Evolutionary conservation across 768 basidiomycete genomes (phyloP).

Genomic region (Suillus placidus): DNA sequence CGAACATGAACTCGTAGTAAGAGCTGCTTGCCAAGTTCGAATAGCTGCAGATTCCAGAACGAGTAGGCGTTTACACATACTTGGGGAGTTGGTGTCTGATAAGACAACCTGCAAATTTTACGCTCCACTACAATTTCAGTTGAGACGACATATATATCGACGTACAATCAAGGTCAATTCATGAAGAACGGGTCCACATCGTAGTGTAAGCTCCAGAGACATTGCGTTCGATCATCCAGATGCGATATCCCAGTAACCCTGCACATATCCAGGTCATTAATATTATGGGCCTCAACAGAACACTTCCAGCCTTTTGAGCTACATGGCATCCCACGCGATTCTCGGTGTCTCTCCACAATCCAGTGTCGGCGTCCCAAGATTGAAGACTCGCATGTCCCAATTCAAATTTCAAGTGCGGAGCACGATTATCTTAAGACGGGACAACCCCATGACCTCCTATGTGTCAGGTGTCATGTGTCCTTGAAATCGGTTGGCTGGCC

Average conservation of each 20-base stretch:
- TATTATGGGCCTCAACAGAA: background rate
- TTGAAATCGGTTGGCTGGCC: background rate
- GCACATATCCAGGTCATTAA: background rate
- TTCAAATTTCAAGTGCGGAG: too few relatives aligned
- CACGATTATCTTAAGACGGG: background rate
- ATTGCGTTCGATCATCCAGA: background rate
- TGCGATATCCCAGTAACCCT: slow-evolving; percentile 11
- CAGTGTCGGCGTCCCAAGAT: background rate
- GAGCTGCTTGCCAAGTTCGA: too few relatives aligned
- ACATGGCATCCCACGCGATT: background rate
- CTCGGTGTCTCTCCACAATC: background rate
- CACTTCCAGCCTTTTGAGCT: background rate
- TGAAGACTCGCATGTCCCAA: background rate
- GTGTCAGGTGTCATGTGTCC: background rate
- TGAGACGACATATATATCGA: too few relatives aligned
- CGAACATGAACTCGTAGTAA: too few relatives aligned
- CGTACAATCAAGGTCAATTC: too few relatives aligned
- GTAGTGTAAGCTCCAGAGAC: background rate
- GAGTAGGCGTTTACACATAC: too few relatives aligned
- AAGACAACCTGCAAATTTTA: too few relatives aligned
- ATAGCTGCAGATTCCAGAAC: too few relatives aligned
- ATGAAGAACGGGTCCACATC: too few relatives aligned
- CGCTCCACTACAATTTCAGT: too few relatives aligned
- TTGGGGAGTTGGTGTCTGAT: too few relatives aligned
- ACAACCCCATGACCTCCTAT: background rate